Base-by-base conservation (phyloP, 495 filamentous ascomycete species). In the Penicillium paxilli region DNA sequence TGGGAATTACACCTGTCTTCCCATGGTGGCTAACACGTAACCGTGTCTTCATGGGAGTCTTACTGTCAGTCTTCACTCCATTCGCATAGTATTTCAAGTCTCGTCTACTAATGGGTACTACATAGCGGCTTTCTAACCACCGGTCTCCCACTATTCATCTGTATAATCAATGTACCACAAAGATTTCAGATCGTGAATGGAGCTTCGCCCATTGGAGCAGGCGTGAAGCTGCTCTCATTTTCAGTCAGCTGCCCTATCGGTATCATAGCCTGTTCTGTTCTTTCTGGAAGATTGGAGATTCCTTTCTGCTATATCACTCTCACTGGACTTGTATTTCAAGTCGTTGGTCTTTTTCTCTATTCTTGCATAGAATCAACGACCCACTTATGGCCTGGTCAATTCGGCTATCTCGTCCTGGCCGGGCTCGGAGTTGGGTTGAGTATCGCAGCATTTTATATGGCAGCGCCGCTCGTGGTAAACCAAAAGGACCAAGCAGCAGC, bases 91-190 rank as follows among this genome's bases (percentile, higher is more conserved):
- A n/a, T n/a, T n/a, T n/a, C n/a, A n/a, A n/a, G 35, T 28, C 4
- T 16, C 9, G 1, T 30, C 17, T 9, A 11, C 44, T 37, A 45
- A 23, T 1, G 17, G 5, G 16, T 8, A 6, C 2, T 7, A 2
- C 16, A 4, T 33, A 65, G 56, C 4, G 64, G 64, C 3, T 82
- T 78, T 12, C 68, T 86, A 17, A 64, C 79, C 16, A 77, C 73
- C 0, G 84, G 84, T 2, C 79, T 80, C 17, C 58, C 79, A 4
- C 80, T 82, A 49, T 74, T 81, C 16, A 63, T 78, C 5, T 71
- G 80, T 10, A 70, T 82, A 9, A 76, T 85, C 51, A 71, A 77
- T 44, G 64, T 86, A 3, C 83, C 83, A 5, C 76, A 84, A 45
- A 69, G 78, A 4, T 79, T 84, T 25, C 82, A 86, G 50, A 73